These are phyloP conservation scores for Pulveroboletus sp. DNA, from an alignment of 768 basidiomycete species.

Conservation along the genomic window DNA sequence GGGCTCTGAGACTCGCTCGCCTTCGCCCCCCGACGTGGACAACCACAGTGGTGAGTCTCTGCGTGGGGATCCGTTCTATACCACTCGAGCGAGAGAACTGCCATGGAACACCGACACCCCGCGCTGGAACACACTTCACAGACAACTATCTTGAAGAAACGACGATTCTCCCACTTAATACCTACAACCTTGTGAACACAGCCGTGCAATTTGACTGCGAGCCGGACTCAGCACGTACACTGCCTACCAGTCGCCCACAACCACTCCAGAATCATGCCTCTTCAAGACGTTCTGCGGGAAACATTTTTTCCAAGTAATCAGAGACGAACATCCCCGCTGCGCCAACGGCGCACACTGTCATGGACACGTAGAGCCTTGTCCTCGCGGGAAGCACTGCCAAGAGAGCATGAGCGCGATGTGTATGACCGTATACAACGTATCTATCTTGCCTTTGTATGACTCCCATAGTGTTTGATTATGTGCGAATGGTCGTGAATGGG, in stretches of 20 bases:
- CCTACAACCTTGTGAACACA: not conserved
- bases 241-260: not conserved
- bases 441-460: slow-evolving; percentile 38
- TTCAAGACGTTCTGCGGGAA: slow-evolving; percentile 19
- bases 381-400: slow-evolving; percentile 49
- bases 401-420: slow-evolving; percentile 9
- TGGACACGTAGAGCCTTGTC: slow-evolving; percentile 48
- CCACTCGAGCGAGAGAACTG: slow-evolving; percentile 16
- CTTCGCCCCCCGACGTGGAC: slow-evolving; percentile 1
- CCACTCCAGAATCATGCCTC: not conserved
- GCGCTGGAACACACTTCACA: slow-evolving; percentile 13
- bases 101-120: slow-evolving; percentile 22
- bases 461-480: slow-evolving; percentile 34
- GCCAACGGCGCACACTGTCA: slow-evolving; percentile 45
- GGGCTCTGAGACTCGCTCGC: slow-evolving; percentile 32
- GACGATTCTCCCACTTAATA: slow-evolving; percentile 3
- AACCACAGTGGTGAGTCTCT: not conserved
- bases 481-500: slow-evolving; percentile 7
- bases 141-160: slow-evolving; percentile 20
- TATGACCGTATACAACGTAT: slow-evolving; percentile 1
- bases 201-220: not conserved
- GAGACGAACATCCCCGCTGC: slow-evolving; percentile 45
- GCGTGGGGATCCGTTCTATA: not conserved
- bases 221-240: slow-evolving; percentile 10
- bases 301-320: slow-evolving; percentile 45